Evolutionary conservation across 2,329 filamentous ascomycete genomes (phyloP), one percentile per base, ranked within the genome.

Genomic region (Hymenoscyphus fructigenus): DNA sequence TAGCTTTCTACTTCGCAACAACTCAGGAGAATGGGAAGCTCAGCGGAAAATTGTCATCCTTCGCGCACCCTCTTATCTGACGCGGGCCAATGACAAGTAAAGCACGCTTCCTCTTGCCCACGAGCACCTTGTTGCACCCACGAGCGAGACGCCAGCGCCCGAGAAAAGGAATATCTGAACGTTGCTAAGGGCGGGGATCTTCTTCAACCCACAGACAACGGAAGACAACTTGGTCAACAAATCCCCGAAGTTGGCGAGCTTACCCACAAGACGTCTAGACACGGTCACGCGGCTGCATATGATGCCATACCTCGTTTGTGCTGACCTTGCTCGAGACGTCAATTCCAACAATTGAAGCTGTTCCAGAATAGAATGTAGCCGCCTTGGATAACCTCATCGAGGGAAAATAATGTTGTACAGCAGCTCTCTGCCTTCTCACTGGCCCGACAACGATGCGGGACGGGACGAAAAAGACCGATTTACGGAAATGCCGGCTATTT

Each of bases 141-240:
- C 55, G 17, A 57, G 55, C 55, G 26, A 29, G 55, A 57, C 55
- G 55, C 55, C 55, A 34, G 34, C 26, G 44, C 44, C 44, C 44
- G 44, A 50, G 20, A 23, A 50, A 12, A 23, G 44, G 20, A 50
- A 23, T 50, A 50, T 50, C n/a, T 50, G 44, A 50, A 12, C 14
- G 20, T 50, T 50, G n/a, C 44, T 50, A 50, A 50, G 44, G 20
- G 44, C 44, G 20, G 44, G 44, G 44, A 6, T 50, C 44, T 14
- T 10, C 7, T n/a, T 23, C 20, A 50, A 32, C 44, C 44, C 44
- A 50, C 44, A 50, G 44, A 50, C 44, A n/a, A n/a, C n/a, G n/a
- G n/a, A n/a, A n/a, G n/a, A n/a, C n/a, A 50, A 50, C 44, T 50
- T 50, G 44, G 44, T 50, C 44, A 50, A 50, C 44, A 50, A 50